Evolutionary conservation across 176 grass and related monocot genomes (phyloP).

Genomic region (Oryza glumipatula): DNA sequence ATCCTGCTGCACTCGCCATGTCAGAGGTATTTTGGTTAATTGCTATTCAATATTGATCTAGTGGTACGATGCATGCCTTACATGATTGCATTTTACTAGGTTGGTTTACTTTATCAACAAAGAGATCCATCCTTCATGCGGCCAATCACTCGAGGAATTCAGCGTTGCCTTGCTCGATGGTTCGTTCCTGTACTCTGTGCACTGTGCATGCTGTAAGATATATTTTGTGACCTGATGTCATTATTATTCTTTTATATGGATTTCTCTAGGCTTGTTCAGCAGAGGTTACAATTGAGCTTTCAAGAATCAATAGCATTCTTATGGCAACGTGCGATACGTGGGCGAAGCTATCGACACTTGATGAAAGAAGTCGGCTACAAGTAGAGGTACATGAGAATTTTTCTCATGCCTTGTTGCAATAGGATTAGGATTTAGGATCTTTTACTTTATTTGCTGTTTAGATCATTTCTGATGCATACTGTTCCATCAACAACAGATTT

Average conservation of each 20-base stretch:
- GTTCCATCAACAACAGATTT: slow-evolving; percentile 4
- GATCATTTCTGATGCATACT: slow-evolving; percentile 7
- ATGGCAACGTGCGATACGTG: slow-evolving; percentile 81
- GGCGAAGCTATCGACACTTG: slow-evolving; percentile 88
- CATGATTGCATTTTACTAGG: slow-evolving; percentile 50
- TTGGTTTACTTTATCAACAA: slow-evolving; percentile 91
- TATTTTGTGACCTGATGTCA: slow-evolving; percentile 18
- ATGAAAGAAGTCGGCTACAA: slow-evolving; percentile 96
- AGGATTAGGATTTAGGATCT: not conserved
- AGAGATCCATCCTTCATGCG: slow-evolving; percentile 91
- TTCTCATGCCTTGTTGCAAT: slow-evolving; percentile 2
- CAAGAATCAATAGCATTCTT: slow-evolving; percentile 60
- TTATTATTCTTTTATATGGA: slow-evolving; percentile 26
- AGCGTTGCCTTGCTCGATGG: slow-evolving; percentile 95
- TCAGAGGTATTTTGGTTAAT: slow-evolving; percentile 60
- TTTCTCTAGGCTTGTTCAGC: slow-evolving; percentile 78
- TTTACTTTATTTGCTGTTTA: slow-evolving; percentile 28
- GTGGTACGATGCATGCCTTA: slow-evolving; percentile 36
- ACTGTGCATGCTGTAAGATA: not conserved
- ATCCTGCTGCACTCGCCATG: slow-evolving; percentile 83
- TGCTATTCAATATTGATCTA: slow-evolving; percentile 25
- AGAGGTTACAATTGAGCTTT: slow-evolving; percentile 77
- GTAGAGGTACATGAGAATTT: slow-evolving; percentile 49
- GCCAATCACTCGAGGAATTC: slow-evolving; percentile 77
- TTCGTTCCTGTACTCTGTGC: slow-evolving; percentile 43